Evolutionary conservation across 306 rosid genomes (phyloP).

Genomic region (Vachellia pachyceras): DNA sequence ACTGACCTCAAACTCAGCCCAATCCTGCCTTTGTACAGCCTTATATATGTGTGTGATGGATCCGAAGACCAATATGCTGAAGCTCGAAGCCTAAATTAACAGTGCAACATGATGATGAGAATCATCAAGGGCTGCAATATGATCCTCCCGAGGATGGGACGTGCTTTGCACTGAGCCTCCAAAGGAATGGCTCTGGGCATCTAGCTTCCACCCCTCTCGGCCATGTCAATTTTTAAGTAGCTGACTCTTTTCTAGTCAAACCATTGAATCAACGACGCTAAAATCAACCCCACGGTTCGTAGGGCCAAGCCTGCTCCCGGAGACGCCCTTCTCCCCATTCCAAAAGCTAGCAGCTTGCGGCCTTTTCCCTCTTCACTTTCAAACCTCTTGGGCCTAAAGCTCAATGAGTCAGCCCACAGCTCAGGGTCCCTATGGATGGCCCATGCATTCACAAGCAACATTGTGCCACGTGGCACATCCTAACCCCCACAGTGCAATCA

Average conservation of each 20-base stretch:
- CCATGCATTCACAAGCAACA: conserved; percentile 64
- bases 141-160: conserved; percentile 39
- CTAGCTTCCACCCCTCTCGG: conserved; percentile 40
- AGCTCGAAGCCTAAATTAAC: not conserved
- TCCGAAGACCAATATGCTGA: too few species aligned
- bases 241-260: conserved; percentile 63
- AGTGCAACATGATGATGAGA: not conserved
- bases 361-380: not conserved
- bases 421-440: conserved; percentile 60
- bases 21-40: too few species aligned
- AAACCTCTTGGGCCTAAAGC: conserved; percentile 61
- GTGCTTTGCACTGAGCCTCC: conserved; percentile 58
- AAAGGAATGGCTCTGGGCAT: conserved; percentile 53
- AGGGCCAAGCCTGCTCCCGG: conserved; percentile 57
- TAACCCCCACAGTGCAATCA: conserved; percentile 49
- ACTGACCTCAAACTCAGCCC: too few species aligned
- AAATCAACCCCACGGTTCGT: conserved; percentile 43
- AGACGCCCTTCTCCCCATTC: conserved; percentile 60
- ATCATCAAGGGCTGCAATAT: not conserved
- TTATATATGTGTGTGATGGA: too few species aligned
- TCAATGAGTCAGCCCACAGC: conserved; percentile 50
- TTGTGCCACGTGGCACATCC: conserved; percentile 51
- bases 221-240: conserved; percentile 46
- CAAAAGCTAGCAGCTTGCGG: conserved; percentile 50
- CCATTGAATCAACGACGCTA: conserved; percentile 56